Base-by-base conservation (phyloP, 805 yeast genomes). In the Millerozyma acaciae region DNA sequence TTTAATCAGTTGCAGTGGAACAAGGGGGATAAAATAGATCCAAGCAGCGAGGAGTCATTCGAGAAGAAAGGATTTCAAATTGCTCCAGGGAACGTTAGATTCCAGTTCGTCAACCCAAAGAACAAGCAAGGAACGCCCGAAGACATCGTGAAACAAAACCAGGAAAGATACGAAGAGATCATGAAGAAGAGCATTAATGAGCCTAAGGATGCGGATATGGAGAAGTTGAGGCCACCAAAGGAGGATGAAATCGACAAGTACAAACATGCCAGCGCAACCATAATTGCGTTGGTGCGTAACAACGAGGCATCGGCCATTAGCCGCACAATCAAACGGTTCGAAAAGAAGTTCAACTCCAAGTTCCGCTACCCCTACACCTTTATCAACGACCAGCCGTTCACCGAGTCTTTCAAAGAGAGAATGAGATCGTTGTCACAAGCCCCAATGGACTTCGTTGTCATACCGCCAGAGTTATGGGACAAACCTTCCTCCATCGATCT, bases 321-420 rank as follows among this genome's bases (percentile, higher is more conserved):
- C 1, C 42, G 46, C 8, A 73, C 94, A 1, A 76, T 87, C 40
- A 51, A 50, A 35, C 75, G 71, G 41, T 71, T 87, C 22, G 95
- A 86, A 50, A 52, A 53, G 16, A 68, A 61, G 2, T 86, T 85
- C 63, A 86, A 86, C 51, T 40, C 57, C 16, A 82, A 83, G 47
- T 86, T 79, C 55, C 70, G 73, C 30, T 86, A 86, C 51, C 94
- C 95, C 0, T 86, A 86, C 62, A 84, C 85, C 2, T 82, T 86
- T 38, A 51, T 86, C 24, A 86, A 85, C 50, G 94, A 87, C 48
- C 65, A 61, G 34, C 78, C 78, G 4, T 86, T 86, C 51, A 58
- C 75, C 1, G 72, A 75, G 0, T 53, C 53, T 16, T 86, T 86
- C 62, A 80, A 66, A 49, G 43, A 55, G 4, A 50, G 51, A 14